Conservation (phyloP, 495 filamentous ascomycete genomes). For the Talaromyces proteolyticus region DNA sequence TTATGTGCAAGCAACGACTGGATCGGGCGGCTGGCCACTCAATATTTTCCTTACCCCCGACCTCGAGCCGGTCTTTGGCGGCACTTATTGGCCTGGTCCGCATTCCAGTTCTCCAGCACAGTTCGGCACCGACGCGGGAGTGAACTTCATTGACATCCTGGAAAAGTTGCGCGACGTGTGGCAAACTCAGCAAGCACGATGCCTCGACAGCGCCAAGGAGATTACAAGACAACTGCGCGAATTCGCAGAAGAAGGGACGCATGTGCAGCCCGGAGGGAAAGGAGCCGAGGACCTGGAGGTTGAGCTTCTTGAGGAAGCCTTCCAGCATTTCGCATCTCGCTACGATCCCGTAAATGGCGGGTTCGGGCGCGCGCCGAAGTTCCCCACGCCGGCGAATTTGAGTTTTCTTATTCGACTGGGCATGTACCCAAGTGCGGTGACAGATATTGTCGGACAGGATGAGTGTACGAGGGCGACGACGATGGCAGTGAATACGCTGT, state of each 20-base stretch:
- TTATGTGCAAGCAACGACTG: slow-evolving; percentile 90
- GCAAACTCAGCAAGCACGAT: slow-evolving; percentile 75
- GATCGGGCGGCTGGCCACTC: slow-evolving; percentile 91
- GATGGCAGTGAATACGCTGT: slow-evolving; percentile 80
- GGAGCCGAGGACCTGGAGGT: slow-evolving; percentile 68
- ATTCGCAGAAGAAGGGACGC: slow-evolving; percentile 81
- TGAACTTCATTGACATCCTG: slow-evolving; percentile 74
- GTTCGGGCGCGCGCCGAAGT: slow-evolving; percentile 75
- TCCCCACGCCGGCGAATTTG: slow-evolving; percentile 83
- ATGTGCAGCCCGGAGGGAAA: slow-evolving; percentile 45
- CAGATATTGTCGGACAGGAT: slow-evolving; percentile 77
- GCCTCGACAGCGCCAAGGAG: slow-evolving; percentile 73
- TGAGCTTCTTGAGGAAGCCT: slow-evolving; percentile 87
- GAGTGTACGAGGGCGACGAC: slow-evolving; percentile 68
- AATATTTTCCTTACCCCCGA: slow-evolving; percentile 95
- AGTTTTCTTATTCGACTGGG: slow-evolving; percentile 74
- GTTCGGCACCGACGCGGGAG: slow-evolving; percentile 44
- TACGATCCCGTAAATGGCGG: slow-evolving; percentile 78
- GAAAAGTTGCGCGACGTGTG: slow-evolving; percentile 77
- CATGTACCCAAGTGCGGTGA: slow-evolving; percentile 64
- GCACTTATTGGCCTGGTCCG: slow-evolving; percentile 92
- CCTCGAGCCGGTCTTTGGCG: slow-evolving; percentile 90
- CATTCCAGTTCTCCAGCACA: slow-evolving; percentile 37
- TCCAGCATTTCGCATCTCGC: slow-evolving; percentile 67
- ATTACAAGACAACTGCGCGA: slow-evolving; percentile 75